phyloP scores from a whole-genome alignment of 345 rosid species.

The Eucalyptus grandis region DNA sequence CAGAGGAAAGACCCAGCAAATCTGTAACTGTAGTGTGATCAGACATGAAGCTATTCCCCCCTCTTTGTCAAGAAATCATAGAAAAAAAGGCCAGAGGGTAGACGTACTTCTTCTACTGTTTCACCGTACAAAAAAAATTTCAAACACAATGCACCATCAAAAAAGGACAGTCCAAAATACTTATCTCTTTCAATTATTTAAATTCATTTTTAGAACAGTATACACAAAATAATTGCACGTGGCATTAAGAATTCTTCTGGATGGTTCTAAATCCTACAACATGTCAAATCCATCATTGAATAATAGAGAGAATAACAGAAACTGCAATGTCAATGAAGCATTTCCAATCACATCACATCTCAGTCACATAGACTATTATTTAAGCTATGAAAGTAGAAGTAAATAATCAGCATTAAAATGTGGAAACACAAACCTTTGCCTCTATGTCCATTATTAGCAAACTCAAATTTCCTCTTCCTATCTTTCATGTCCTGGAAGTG shows the following conservation, averaged over 20 bases:
- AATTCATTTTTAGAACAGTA: neutral
- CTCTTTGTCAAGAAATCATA: neutral
- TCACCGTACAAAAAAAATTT: neutral
- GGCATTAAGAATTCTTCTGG: neutral
- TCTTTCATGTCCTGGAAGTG: conserved; percentile 26
- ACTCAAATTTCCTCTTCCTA: conserved; percentile 36
- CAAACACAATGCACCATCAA: neutral
- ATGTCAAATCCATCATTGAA: neutral
- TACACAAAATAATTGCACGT: neutral
- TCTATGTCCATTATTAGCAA: conserved; percentile 17
- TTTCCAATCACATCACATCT: neutral
- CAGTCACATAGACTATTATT: neutral
- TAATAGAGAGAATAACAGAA: neutral
- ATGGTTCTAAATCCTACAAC: neutral
- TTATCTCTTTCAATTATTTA: neutral
- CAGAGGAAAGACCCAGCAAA: neutral
- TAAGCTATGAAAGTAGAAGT: neutral
- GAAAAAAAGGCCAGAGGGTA: neutral
- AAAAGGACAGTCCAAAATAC: neutral
- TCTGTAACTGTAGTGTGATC: neutral
- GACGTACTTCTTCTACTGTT: neutral
- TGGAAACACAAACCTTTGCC: conserved; percentile 38
- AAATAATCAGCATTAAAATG: neutral
- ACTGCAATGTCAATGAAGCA: neutral
- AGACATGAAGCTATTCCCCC: neutral